Evolutionary conservation across 805 yeast species (phyloP), one percentile per base, ranked within the genome.

Genomic region (Candida maris): DNA sequence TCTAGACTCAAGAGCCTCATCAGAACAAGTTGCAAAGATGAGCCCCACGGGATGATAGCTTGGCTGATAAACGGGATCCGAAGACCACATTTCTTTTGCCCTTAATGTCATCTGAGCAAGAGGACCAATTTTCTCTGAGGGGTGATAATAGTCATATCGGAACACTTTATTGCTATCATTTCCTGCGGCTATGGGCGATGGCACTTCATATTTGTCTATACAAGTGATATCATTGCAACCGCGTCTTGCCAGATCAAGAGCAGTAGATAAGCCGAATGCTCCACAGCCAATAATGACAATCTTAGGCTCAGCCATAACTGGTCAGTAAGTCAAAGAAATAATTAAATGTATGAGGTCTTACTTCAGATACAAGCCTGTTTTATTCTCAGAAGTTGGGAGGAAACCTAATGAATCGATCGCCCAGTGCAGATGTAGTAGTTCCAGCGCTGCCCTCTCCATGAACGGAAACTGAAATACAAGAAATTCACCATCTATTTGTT

Each of bases 111-210:
- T 34, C 10, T 25, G 32, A 19, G 27, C 37, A 3, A 32, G 32
- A 5, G 55, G 45, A 3, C 62, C 48, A 33, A 59, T 21, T 28
- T 44, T 48, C 16, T 56, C 41, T 31, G 59, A 59, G 9, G 10
- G 16, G 7, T 41, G 28, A n/a, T 38, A 31, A 33, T 56, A 55
- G n/a, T 45, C 36, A 38, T 58, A 59, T 32, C 58, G 62, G 14
- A 58, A 50, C 15, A 59, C 57, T 36, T 59, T 59, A 44, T 58
- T 59, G 34, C 41, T 45, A 38, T 59, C 64, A 28, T 49, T 48
- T 7, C 60, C 61, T 6, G 64, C 64, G 4, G 62, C 51, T 45
- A 52, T 50, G 2, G 56, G 54, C 2, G 64, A 59, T 15, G 64
- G 64, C 2, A 57, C 54, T 14, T 54, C 44, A 35, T 46, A 46